Conservation (phyloP, 2,329 filamentous ascomycete genomes). For the Nemania sp. region DNA sequence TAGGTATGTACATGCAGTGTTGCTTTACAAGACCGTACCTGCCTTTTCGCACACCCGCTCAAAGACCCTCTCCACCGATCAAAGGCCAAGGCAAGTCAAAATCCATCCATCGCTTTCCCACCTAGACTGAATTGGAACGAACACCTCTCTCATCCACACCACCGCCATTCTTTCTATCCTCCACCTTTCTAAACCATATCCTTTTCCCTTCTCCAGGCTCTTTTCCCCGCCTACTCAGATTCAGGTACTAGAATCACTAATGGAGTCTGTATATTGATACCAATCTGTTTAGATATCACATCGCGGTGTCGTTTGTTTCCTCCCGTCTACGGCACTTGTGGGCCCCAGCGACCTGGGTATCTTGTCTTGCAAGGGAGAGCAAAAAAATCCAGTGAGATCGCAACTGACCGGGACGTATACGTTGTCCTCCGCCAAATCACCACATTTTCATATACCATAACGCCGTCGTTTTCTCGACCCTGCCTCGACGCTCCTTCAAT, state of each 20-base stretch:
- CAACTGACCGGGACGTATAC: slow-evolving; percentile 13
- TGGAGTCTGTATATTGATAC: slow-evolving; percentile 45
- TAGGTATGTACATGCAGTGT: too few species aligned
- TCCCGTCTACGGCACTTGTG: slow-evolving; percentile 24
- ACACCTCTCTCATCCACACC: slow-evolving; percentile 23
- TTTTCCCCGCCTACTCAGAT: slow-evolving; percentile 19
- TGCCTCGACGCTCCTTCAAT: slow-evolving; percentile 28
- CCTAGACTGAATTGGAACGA: slow-evolving; percentile 18
- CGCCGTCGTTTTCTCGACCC: slow-evolving; percentile 12
- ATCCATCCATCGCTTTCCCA: slow-evolving; percentile 8
- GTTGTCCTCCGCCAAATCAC: slow-evolving; percentile 8
- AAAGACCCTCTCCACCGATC: slow-evolving; percentile 14
- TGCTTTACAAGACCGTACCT: too few species aligned
- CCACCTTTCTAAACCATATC: slow-evolving; percentile 25
- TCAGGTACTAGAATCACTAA: slow-evolving; percentile 39
- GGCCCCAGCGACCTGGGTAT: slow-evolving; percentile 16
- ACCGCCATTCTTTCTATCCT: slow-evolving; percentile 26
- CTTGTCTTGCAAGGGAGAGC: slow-evolving; percentile 20
- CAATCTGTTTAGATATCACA: slow-evolving; percentile 39
- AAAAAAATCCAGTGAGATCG: slow-evolving; percentile 22
- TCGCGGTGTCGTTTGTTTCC: slow-evolving; percentile 32
- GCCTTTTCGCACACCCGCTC: slow-evolving; percentile 4
- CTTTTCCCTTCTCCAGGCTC: slow-evolving; percentile 41
- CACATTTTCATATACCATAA: slow-evolving; percentile 20
- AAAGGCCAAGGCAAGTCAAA: slow-evolving; percentile 13